phyloP scores from a whole-genome alignment of 768 basidiomycete genomes.

The Leccinum obscurum region DNA sequence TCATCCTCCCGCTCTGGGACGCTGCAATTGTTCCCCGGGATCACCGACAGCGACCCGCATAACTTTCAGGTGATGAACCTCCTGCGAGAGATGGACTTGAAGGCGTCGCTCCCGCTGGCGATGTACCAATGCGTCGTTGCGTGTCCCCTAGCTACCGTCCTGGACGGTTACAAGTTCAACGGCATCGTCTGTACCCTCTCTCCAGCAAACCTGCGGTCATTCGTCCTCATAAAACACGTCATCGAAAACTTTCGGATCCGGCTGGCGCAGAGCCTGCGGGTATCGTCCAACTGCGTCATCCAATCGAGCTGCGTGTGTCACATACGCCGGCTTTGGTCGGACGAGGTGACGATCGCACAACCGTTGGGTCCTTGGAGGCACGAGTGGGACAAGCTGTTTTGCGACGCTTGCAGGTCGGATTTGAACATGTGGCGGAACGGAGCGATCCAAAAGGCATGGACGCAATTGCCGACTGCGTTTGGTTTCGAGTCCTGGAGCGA shows the following conservation, averaged over 20 bases:
- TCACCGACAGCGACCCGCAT: slow-evolving; percentile 11
- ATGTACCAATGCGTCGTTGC: slow-evolving; percentile 13
- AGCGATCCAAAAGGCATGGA: slow-evolving; percentile 15
- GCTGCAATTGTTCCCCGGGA: not conserved
- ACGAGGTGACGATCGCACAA: not conserved
- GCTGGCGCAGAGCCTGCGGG: not conserved
- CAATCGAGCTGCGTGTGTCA: slow-evolving; percentile 3
- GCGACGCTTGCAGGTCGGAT: slow-evolving; percentile 7
- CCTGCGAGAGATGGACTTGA: slow-evolving; percentile 7
- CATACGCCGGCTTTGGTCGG: slow-evolving; percentile 10
- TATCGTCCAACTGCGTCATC: slow-evolving; percentile 5
- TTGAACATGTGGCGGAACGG: slow-evolving; percentile 1
- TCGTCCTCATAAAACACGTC: slow-evolving; percentile 5
- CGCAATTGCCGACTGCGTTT: slow-evolving; percentile 7
- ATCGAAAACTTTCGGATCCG: slow-evolving; percentile 4
- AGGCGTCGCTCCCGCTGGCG: slow-evolving; percentile 7
- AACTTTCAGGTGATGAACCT: slow-evolving; percentile 24
- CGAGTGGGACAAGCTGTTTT: slow-evolving; percentile 18
- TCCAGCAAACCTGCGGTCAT: slow-evolving; percentile 9
- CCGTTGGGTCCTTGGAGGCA: slow-evolving; percentile 15
- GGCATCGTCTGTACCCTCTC: slow-evolving; percentile 1
- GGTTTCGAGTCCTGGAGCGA: slow-evolving; percentile 8
- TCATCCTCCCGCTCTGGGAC: not conserved
- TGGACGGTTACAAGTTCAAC: slow-evolving; percentile 14
- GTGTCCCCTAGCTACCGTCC: slow-evolving; percentile 7